Evolutionary conservation across 352 stramenopile genomes (phyloP).

Genomic region (Elongisporangium undulatum): DNA sequence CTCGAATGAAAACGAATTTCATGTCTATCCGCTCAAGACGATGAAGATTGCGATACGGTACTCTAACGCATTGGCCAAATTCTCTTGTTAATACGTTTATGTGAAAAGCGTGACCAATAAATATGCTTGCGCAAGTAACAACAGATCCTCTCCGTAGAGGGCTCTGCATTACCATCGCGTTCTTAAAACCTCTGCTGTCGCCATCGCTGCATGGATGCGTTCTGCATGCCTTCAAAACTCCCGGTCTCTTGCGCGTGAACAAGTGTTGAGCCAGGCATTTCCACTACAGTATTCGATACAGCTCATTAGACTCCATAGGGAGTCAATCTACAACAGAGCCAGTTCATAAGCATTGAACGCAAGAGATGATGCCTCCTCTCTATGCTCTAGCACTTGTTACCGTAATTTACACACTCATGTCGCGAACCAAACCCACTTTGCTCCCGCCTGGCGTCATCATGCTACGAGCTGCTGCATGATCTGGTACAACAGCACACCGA

Average conservation of each 20-base stretch:
- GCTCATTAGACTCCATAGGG: not conserved
- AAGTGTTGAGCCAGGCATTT: not conserved
- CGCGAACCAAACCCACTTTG: not conserved
- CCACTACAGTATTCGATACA: not conserved
- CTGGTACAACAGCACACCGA: conserved; percentile 59
- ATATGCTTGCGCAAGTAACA: not conserved
- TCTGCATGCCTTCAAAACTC: not conserved
- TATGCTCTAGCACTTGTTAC: not conserved
- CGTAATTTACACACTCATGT: not conserved
- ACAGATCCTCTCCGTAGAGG: not conserved
- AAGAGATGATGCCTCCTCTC: not conserved
- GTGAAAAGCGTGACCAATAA: not conserved
- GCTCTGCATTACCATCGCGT: not conserved
- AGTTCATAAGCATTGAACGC: not conserved
- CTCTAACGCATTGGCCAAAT: not conserved
- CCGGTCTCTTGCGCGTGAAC: not conserved
- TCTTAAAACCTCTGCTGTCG: not conserved
- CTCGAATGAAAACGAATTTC: not conserved
- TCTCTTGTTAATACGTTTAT: not conserved
- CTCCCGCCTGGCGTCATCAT: not conserved
- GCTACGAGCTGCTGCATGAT: conserved; percentile 35
- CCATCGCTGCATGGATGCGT: not conserved
- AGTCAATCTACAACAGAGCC: not conserved
- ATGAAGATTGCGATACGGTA: not conserved
- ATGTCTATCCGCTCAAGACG: not conserved